Conservation (phyloP, 371 early-diverging fungal species). For the Mortierella sp. region DNA sequence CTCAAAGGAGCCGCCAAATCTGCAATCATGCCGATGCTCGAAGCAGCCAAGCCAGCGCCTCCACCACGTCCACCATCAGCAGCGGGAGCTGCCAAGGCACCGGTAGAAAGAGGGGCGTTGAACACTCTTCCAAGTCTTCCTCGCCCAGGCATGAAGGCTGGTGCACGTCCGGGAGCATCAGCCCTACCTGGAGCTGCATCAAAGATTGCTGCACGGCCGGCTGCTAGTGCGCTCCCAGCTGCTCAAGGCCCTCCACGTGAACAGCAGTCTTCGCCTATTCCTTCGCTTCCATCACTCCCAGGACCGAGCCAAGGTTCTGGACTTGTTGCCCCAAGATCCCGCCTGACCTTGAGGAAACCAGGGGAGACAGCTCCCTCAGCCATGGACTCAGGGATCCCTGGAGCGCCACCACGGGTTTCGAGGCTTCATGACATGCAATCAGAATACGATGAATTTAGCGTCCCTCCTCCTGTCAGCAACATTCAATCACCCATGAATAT, state of each 20-base stretch:
- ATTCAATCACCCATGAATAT: slow-evolving; percentile 20
- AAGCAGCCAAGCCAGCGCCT: slow-evolving; percentile 69
- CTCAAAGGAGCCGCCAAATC: slow-evolving; percentile 77
- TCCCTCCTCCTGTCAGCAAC: slow-evolving; percentile 23
- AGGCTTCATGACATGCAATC: slow-evolving; percentile 40
- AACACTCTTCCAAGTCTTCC: slow-evolving; percentile 40
- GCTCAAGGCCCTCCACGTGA: slow-evolving; percentile 28
- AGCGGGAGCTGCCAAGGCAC: slow-evolving; percentile 31
- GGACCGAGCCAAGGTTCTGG: slow-evolving; percentile 37
- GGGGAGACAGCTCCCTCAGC: slow-evolving; percentile 28
- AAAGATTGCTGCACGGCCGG: slow-evolving; percentile 31
- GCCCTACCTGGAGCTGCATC: slow-evolving; percentile 41
- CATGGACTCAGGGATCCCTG: slow-evolving; percentile 39
- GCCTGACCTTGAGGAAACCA: slow-evolving; percentile 31
- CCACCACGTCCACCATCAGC: slow-evolving; percentile 55
- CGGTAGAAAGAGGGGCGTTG: slow-evolving; percentile 42
- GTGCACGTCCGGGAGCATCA: slow-evolving; percentile 37
- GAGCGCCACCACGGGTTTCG: slow-evolving; percentile 23
- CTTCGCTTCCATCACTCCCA: slow-evolving; percentile 26
- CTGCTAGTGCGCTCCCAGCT: slow-evolving; percentile 24
- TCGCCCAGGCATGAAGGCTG: slow-evolving; percentile 20
- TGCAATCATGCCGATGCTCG: slow-evolving; percentile 76
- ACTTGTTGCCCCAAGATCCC: slow-evolving; percentile 36
- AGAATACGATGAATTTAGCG: slow-evolving; percentile 22
- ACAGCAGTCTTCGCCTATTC: slow-evolving; percentile 40